Base-by-base conservation (phyloP, 495 filamentous ascomycete species). In the Neurospora cerealis region DNA sequence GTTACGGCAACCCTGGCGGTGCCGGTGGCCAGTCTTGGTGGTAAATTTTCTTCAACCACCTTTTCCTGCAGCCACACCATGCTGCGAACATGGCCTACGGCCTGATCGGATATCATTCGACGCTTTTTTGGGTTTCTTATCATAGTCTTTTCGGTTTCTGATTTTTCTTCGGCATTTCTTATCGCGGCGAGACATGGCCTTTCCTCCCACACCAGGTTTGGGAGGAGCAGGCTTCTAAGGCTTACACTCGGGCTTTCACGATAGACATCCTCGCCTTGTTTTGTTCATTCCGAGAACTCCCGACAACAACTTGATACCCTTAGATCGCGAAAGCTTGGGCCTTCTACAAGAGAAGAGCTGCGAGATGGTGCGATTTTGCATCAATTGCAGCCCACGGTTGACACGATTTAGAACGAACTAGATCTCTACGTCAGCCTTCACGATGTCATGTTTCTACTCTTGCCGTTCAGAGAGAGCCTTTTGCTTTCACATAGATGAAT, bases 11-110 rank as follows among this genome's bases (percentile, higher is more conserved):
- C 85, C 93, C 93, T 73, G 91, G 91, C 72, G 93, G 93, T 78
- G 86, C 90, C 77, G 92, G 90, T 73, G 92, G 92, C 77, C 92
- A 92, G 82, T 93, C 90, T 76, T 99, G 96, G 96, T 99, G 95
- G 96, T 98, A 97, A 80, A 69, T 77, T 74, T 8, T 6, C 71
- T 54, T 73, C 73, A 72, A 71, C 70, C 71, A 73, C 69, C 69
- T 76, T 77, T 54, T 78, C 73, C 73, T 70, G 73, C 69, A 69
- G 39, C 70, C 40, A 24, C 21, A 28, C 10, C n/a, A 54, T 62
- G 28, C 40, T 46, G 70, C 38, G 39, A 2, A 62, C 28, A 28
- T 62, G 54, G 54, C 54, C 54, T 7, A 62, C 54, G 54, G 24
- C 54, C 54, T 9, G 24, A 34, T 62, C 54, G 54, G 21, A 62